A percentile compares a stretch with the other conserved stretches of the same genome.
phyloP scores from a whole-genome alignment of 1,284 basidiomycete genomes.

The Austroboletus novae-zelandiae region DNA sequence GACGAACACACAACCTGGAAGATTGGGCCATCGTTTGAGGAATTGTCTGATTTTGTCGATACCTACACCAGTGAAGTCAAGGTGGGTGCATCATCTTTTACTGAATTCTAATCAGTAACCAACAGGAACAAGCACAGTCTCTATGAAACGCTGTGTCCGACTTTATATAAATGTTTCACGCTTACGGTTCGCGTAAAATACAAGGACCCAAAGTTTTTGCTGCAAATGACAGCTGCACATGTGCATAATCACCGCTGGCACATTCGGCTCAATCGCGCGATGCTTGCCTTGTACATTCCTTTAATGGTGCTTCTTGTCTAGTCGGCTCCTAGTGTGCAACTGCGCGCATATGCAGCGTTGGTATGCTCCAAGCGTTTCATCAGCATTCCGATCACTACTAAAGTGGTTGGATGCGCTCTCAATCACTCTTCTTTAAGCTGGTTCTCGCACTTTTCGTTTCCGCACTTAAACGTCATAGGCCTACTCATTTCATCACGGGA shows the following conservation, averaged over 20 bases:
- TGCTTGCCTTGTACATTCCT: background rate
- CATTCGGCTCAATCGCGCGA: background rate
- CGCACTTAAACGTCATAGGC: background rate
- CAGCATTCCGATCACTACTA: background rate
- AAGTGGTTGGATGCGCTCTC: background rate
- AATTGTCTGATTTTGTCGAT: no score
- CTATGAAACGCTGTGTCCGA: constrained; percentile 1
- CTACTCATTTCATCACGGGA: background rate
- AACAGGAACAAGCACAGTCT: constrained; percentile 30
- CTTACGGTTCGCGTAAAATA: constrained; percentile 27
- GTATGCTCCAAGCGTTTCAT: background rate
- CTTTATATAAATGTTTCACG: no score
- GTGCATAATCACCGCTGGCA: no score
- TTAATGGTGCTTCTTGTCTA: background rate
- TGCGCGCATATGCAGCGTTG: background rate
- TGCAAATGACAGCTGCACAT: no score
- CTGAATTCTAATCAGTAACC: constrained; percentile 21
- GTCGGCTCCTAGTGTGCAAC: background rate
- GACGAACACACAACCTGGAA: no score
- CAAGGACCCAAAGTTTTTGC: no score
- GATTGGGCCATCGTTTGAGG: no score
- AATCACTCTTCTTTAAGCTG: background rate
- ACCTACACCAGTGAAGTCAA: no score
- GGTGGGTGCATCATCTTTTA: no score
- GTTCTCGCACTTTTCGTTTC: background rate